Evolutionary conservation across 2,329 filamentous ascomycete species (phyloP).

Genomic region (Colletotrichum sp.): DNA sequence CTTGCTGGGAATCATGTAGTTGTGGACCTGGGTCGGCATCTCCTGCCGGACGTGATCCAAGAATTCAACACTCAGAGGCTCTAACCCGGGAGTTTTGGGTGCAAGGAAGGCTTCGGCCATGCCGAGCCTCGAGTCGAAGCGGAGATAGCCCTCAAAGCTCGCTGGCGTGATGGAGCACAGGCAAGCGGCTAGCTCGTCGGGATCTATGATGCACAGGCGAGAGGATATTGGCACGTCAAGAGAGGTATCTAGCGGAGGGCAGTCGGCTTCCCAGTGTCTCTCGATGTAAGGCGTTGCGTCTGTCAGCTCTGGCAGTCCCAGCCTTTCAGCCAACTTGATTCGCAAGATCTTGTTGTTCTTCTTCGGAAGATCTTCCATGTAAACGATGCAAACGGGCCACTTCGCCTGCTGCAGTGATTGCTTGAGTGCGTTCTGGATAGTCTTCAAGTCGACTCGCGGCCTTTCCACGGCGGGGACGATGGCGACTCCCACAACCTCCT

Average conservation of each 20-base stretch:
- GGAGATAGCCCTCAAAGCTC: constrained; percentile 22
- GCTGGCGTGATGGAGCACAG: constrained; percentile 22
- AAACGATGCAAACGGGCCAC: constrained; percentile 55
- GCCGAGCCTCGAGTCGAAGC: neutral
- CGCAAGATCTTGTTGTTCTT: constrained; percentile 64
- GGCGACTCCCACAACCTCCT: constrained; percentile 60
- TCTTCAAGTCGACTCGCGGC: constrained; percentile 51
- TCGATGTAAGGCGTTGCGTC: constrained; percentile 47
- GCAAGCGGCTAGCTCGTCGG: constrained; percentile 28
- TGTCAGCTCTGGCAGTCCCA: constrained; percentile 47
- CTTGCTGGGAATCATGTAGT: constrained; percentile 43
- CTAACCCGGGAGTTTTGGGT: constrained; percentile 12
- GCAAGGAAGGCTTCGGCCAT: constrained; percentile 27
- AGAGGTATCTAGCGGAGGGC: constrained; percentile 52
- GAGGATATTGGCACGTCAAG: constrained; percentile 46
- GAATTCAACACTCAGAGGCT: neutral
- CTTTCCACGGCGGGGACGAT: constrained; percentile 51
- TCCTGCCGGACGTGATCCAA: constrained; percentile 21
- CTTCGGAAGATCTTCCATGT: constrained; percentile 61
- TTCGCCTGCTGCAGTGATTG: constrained; percentile 57
- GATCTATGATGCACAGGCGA: constrained; percentile 36
- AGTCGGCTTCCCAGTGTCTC: constrained; percentile 55
- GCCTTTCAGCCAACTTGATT: constrained; percentile 54
- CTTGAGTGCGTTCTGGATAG: constrained; percentile 51
- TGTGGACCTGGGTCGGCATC: constrained; percentile 24